Evolutionary conservation across 306 rosid genomes (phyloP).

Genomic region (Ochetophila trinervis): DNA sequence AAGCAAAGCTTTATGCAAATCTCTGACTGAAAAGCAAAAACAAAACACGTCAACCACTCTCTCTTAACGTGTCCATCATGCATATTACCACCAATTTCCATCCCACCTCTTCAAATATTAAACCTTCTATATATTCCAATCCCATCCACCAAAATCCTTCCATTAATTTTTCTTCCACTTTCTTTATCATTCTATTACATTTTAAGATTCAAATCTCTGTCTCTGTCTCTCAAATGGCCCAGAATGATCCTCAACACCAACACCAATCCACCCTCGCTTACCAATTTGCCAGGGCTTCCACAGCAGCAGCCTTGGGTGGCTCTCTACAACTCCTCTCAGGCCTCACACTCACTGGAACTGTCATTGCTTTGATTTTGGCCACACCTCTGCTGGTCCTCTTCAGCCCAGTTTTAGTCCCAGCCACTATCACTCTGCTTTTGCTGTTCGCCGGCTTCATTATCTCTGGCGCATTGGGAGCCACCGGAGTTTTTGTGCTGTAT

Average conservation of each 20-base stretch:
- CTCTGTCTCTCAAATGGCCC: background rate
- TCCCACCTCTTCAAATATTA: background rate
- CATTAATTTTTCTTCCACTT: too few species aligned
- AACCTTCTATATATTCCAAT: background rate
- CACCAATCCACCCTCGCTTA: background rate
- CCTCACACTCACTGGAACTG: background rate
- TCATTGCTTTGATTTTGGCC: background rate
- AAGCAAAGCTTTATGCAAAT: background rate
- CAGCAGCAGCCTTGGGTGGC: background rate
- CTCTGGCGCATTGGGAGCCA: background rate
- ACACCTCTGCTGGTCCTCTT: conserved; percentile 13
- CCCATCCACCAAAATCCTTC: too few species aligned
- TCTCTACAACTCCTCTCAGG: conserved; percentile 4
- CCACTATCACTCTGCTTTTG: background rate
- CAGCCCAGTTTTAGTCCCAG: conserved; percentile 11
- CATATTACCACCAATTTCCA: background rate
- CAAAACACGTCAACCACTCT: background rate
- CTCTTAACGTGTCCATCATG: too few species aligned
- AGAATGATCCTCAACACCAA: background rate
- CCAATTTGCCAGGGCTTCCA: conserved; percentile 1
- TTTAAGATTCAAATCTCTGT: background rate
- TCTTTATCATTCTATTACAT: too few species aligned
- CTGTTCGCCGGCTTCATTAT: background rate
- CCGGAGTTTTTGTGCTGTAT: background rate
- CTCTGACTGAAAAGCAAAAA: background rate